Evolutionary conservation across 192 early-diverging fungal species (phyloP), one percentile per base, ranked within the genome.

Genomic region (Coemansia sp.): DNA sequence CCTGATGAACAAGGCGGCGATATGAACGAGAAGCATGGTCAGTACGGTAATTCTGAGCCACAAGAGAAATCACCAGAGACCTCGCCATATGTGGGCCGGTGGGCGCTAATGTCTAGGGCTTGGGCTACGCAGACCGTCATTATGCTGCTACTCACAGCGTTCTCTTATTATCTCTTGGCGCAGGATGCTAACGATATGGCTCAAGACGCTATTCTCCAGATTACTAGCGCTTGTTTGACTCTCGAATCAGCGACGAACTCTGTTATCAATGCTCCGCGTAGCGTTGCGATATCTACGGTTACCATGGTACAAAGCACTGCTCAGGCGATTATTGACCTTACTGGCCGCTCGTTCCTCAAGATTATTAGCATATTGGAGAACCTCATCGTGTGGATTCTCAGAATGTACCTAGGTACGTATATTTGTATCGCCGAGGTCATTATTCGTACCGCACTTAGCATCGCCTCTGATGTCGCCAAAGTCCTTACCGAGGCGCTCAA

Each of bases 361-460:
- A 61, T 77, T 31, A 13, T 82, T 38, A 64, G 52, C 31, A 65
- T 77, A 38, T 50, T 82, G 10, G 46, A 73, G 44, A 50, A 57
- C 49, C 68, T 82, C 31, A 77, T 82, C 34, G 65, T 71, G 5
- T 73, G 66, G 71, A 53, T 82, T 16, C 74, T 82, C 20, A 70
- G 73, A 36, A 62, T 82, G 46, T 82, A 77, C 46, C 11, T 82
- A n/a, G 80, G 80, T 29, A 82, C 75, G 34, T 77, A 65, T 22
- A 76, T 82, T 29, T 82, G 80, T 33, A 76, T 82, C 62, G 74
- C 80, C 31, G 74, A 76, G 41, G 74, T 82, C 38, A 76, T 82
- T 20, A 72, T 82, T 39, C 73, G 64, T 46, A 74, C 80, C 1
- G 80, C 75, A 12, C 68, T 82, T 3, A 68, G 22, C 13, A 69